Evolutionary conservation across 1,284 basidiomycete species (phyloP), one percentile per base, ranked within the genome.

Genomic region (Apiotrichum sp.): DNA sequence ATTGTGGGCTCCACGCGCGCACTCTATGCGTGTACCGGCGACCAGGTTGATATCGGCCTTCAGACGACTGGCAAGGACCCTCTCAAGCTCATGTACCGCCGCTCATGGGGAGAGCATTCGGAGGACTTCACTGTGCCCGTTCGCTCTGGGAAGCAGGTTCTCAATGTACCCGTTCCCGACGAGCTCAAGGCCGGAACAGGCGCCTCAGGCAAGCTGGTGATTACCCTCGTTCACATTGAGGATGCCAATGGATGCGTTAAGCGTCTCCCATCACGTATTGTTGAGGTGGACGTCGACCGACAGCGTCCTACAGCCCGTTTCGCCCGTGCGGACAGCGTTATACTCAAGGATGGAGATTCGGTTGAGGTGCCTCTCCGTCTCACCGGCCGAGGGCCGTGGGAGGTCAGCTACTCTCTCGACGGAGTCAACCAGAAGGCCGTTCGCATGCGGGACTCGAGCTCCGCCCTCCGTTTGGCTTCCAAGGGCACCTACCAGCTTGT

Each of bases 301-400:
- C 80, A 87, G 13, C 86, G 90, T 84, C 91, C 95, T 3, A 93
- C 88, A 1, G 91, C 82, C 22, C 86, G 85, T 66, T 96, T 98
- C 76, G 64, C 68, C 2, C 69, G 67, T 66, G 78, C 82, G 58
- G 82, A 84, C 7, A 80, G 80, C 43, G 74, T 86, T 7, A 82
- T 84, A 4, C 82, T 93, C 42, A 80, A 90, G n/a, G 87, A 95
- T 65, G 83, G 87, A 44, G 85, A 89, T 58, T 76, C 78, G 43
- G 86, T 85, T 0, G 82, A 78, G 31, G 79, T 93, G 6, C 89
- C 90, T 16, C 75, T 95, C 56, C 83, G 90, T 38, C 77, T 97
- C 48, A 92, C 89, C 38, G 93, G 92, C 10, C 86, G 92, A 71
- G 85, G 84, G 87, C 89, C 92, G 3, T 96, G 92, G 95, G 79